A percentile compares a stretch with the other conserved stretches of the same genome.
Conservation (phyloP, 768 basidiomycete genomes). For the Sporobolomyces pararoseus region DNA sequence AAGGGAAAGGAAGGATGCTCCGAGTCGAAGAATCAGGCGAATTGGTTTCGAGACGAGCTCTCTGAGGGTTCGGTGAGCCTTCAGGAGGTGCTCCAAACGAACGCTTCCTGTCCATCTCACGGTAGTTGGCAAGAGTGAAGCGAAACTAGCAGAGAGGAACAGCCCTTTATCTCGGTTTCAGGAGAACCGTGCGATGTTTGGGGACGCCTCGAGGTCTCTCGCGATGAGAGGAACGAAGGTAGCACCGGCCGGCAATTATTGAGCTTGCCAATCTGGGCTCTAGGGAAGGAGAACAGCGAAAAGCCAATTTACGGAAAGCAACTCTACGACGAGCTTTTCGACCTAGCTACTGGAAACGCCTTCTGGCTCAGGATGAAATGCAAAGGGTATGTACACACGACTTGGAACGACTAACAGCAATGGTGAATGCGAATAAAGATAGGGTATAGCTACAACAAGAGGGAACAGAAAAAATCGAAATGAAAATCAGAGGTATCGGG, state of each 20-base stretch:
- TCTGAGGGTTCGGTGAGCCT: background rate
- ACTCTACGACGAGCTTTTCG: too few species aligned
- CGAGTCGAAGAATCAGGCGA: background rate
- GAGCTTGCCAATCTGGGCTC: too few species aligned
- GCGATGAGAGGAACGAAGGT: background rate
- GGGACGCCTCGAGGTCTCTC: too few species aligned
- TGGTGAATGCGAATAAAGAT: conserved; percentile 6
- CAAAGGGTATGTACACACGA: background rate
- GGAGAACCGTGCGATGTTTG: background rate
- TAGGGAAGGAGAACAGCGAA: too few species aligned
- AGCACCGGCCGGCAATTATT: too few species aligned
- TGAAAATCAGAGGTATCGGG: too few species aligned
- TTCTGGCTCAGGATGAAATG: too few species aligned
- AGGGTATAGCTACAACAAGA: conserved; percentile 6
- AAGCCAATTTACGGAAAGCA: too few species aligned
- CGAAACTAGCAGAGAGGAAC: background rate
- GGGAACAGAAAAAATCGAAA: too few species aligned
- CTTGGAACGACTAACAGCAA: background rate
- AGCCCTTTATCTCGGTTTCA: background rate
- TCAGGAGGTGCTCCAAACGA: background rate
- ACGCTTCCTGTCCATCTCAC: conserved; percentile 1
- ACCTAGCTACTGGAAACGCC: too few species aligned
- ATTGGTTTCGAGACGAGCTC: background rate
- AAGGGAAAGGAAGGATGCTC: background rate
- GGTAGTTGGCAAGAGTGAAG: background rate